phyloP scores from a whole-genome alignment of 495 filamentous ascomycete genomes.

The Cetradonia linearis region DNA sequence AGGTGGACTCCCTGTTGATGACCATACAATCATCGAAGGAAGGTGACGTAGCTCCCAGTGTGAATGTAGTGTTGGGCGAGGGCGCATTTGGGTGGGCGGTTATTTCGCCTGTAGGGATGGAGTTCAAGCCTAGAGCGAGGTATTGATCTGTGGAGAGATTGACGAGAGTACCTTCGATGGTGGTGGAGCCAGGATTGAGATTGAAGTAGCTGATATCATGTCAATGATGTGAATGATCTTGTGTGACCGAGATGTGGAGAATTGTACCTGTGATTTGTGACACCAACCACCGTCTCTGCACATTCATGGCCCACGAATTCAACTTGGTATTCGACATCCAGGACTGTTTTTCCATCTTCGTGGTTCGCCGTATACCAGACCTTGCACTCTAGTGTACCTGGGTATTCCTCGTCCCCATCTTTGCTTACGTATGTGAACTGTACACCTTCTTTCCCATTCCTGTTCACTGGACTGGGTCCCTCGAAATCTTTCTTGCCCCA shows the following conservation, averaged over 20 bases:
- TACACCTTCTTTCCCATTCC: conserved; percentile 63
- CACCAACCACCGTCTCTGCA: conserved; percentile 77
- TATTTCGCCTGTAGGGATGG: conserved; percentile 49
- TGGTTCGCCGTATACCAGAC: conserved; percentile 70
- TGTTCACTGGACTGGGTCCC: conserved; percentile 55
- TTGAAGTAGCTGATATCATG: conserved; percentile 72
- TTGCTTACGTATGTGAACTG: conserved; percentile 62
- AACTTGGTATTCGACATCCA: conserved; percentile 83
- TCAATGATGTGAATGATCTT: not conserved
- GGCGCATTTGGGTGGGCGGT: conserved; percentile 49
- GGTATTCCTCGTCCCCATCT: conserved; percentile 78
- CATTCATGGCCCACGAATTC: conserved; percentile 64
- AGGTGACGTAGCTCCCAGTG: conserved; percentile 52
- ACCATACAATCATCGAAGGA: conserved; percentile 89
- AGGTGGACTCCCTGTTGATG: conserved; percentile 38
- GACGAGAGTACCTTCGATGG: conserved; percentile 65
- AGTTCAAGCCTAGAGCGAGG: conserved; percentile 59
- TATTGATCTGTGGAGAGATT: conserved; percentile 61
- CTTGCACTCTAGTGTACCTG: conserved; percentile 66
- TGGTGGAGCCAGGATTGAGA: conserved; percentile 49
- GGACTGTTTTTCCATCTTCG: conserved; percentile 55
- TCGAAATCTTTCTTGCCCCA: conserved; percentile 82
- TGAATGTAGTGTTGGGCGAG: conserved; percentile 52
- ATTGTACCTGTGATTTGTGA: conserved; percentile 87
- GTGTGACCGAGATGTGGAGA: not conserved